Evolutionary conservation across 2,329 filamentous ascomycete species (phyloP), one percentile per base, ranked within the genome.

Genomic region (Cladosporium phlei): DNA sequence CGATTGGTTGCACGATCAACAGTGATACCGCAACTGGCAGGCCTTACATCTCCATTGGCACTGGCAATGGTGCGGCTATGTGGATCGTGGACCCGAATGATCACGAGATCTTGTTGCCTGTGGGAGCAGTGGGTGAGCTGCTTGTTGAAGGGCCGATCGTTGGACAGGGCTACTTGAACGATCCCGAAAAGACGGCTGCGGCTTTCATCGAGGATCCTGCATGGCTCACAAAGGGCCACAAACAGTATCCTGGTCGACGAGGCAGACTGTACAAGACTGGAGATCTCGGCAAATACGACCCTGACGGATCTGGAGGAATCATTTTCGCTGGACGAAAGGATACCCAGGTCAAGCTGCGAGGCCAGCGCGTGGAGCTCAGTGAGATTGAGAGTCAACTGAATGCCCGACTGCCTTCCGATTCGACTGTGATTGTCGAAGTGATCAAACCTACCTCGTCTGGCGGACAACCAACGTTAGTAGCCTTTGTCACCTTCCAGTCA

Each of bases 261-360:
- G 72, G 71, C 1, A 66, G 73, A 4, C 54, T 82, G 2, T 83
- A 82, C 57, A 78, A 76, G 55, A 82, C 79, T 0, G 80, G 79
- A 1, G 79, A 83, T 52, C 64, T 82, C 1, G 79, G 76, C 1
- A 69, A 68, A 20, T 79, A 80, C 46, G 69, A 77, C 33, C 60
- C 65, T 8, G 73, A 81, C 39, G 73, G 74, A 1, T 59, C 59
- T n/a, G 42, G 42, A 30, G 42, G 42, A 5, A 72, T 83, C 29
- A 63, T 74, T 7, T 82, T 79, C 50, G 68, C 82, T 29, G 80
- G 81, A 12, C 73, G 83, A 38, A 50, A 55, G 17, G 46, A 47
- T 17, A 76, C 76, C n/a, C 82, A 83, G 60, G 76, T 84, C 46
- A 86, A 87, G 64, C 66, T 86, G 21, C 71, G 75, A 9, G 86